A percentile compares a stretch with the other conserved stretches of the same genome.
Evolutionary conservation across 1,284 basidiomycete species (phyloP).

Genomic region (Trametes polyzona): DNA sequence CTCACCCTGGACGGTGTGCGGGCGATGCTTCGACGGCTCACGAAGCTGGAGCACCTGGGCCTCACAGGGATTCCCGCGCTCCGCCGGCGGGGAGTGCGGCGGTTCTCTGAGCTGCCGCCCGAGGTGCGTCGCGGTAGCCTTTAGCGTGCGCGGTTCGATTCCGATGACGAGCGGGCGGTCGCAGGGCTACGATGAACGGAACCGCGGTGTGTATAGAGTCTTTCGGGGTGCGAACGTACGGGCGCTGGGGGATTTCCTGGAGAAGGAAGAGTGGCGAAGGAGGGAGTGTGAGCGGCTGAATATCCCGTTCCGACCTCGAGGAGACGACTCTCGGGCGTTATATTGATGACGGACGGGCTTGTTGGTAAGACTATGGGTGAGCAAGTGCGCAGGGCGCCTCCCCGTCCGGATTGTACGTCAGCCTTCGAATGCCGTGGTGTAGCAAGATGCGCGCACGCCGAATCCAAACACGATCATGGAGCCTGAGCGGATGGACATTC

Average conservation of each 20-base stretch:
- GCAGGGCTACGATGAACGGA: conserved; percentile 29
- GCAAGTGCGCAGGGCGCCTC: too few relatives aligned
- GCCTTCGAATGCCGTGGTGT: too few relatives aligned
- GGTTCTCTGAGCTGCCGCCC: conserved; percentile 82
- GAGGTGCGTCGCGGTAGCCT: conserved; percentile 45
- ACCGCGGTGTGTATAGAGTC: conserved; percentile 76
- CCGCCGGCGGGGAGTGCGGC: conserved; percentile 70
- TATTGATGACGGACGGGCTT: conserved; percentile 5
- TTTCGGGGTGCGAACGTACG: conserved; percentile 77
- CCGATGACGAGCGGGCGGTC: not conserved
- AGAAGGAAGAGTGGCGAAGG: conserved; percentile 63
- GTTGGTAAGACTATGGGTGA: too few relatives aligned
- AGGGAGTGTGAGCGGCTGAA: conserved; percentile 59
- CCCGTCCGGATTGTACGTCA: too few relatives aligned
- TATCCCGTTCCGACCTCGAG: conserved; percentile 58
- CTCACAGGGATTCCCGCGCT: conserved; percentile 85
- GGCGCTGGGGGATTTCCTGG: conserved; percentile 65
- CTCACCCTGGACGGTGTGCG: conserved; percentile 82
- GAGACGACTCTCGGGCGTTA: conserved; percentile 63
- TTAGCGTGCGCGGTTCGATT: conserved; percentile 4
- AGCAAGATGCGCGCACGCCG: too few relatives aligned
- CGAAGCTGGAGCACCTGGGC: conserved; percentile 75
- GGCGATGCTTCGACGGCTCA: conserved; percentile 67
- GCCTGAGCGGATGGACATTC: too few relatives aligned
- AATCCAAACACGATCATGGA: too few relatives aligned